Evolutionary conservation across 2,329 filamentous ascomycete genomes (phyloP), one percentile per base, ranked within the genome.

Genomic region (Dactylellina cionopaga): DNA sequence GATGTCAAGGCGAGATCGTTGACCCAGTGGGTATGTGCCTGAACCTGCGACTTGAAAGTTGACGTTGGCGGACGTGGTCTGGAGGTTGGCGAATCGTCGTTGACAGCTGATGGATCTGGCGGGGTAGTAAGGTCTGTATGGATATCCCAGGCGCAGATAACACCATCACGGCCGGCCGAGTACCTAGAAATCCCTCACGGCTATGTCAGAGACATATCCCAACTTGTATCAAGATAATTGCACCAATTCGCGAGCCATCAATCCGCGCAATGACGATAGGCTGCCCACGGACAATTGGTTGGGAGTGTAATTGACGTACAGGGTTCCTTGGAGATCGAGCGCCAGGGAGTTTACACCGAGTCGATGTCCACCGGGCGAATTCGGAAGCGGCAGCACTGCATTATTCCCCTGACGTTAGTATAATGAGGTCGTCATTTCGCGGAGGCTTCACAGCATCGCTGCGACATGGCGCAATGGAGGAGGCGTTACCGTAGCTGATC

Each of bases 141-240:
- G 58, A 97, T 83, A 80, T 98, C 89, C 95, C 95, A 99, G 73
- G 94, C 92, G 82, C 95, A 99, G 76, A 99, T 90, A 54, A 95
- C 90, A 77, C 95, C 95, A 81, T 99, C 95, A 79, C 95, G 90
- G 71, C 95, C 95, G 76, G 92, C 95, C 46, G 95, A 97, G 82
- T 98, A 99, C 78, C 93, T 97, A 76, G 71, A 71, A 76, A 54
- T 77, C 76, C 65, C 77, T 79, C 63, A 77, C 70, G 52, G 15
- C 19, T 44, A 68, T 66, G 55, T 71, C 64, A 52, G 58, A 68
- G 19, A 44, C 43, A 31, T 27, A n/a, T n/a, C n/a, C n/a, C n/a
- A n/a, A n/a, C n/a, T n/a, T 35, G 27, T 22, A 19, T 37, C 25
- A 46, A 46, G 37, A 35, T 51, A 44, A 24, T 24, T 52, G 55